These are phyloP conservation scores for Dothistroma pini DNA, from an alignment of 2,329 filamentous ascomycete species.

Conservation along the genomic window DNA sequence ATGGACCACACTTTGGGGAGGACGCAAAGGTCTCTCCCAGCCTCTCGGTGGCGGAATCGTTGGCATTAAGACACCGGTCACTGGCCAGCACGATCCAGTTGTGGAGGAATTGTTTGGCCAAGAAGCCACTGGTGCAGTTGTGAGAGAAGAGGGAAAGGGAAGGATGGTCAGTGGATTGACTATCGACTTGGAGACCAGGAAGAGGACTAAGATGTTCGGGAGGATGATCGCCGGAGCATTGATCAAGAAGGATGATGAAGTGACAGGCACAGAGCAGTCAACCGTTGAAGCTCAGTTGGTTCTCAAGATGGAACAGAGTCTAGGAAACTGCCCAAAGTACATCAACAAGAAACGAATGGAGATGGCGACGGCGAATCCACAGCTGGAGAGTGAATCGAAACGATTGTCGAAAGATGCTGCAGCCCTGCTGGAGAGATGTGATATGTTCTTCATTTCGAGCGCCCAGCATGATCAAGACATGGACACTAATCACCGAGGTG, in stretches of 20 bases:
- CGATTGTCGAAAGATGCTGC: slow-evolving; percentile 54
- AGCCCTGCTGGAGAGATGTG: slow-evolving; percentile 59
- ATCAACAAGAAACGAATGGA: slow-evolving; percentile 68
- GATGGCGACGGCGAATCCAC: slow-evolving; percentile 53
- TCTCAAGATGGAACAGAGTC: slow-evolving; percentile 64
- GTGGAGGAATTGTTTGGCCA: slow-evolving; percentile 57
- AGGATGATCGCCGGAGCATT: slow-evolving; percentile 63
- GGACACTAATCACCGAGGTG: slow-evolving; percentile 82
- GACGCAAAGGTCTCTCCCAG: slow-evolving; percentile 63
- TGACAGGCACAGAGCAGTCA: slow-evolving; percentile 28
- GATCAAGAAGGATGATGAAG: slow-evolving; percentile 34
- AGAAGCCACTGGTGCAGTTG: slow-evolving; percentile 43
- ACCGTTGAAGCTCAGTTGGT: slow-evolving; percentile 54
- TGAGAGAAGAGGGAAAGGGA: slow-evolving; percentile 38
- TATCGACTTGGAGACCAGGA: slow-evolving; percentile 63
- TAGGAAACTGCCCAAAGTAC: slow-evolving; percentile 86
- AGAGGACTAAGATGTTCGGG: slow-evolving; percentile 71
- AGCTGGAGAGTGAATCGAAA: slow-evolving; percentile 46
- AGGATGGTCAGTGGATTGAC: slow-evolving; percentile 60
- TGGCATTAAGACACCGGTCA: slow-evolving; percentile 60
- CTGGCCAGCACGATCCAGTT: slow-evolving; percentile 65
- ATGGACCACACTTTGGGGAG: slow-evolving; percentile 79
- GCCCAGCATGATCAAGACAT: slow-evolving; percentile 61
- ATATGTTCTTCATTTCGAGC: slow-evolving; percentile 76
- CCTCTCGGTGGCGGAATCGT: slow-evolving; percentile 61